Conservation (phyloP, 148 eudicot genomes). For the Amaranthus palmeri region DNA sequence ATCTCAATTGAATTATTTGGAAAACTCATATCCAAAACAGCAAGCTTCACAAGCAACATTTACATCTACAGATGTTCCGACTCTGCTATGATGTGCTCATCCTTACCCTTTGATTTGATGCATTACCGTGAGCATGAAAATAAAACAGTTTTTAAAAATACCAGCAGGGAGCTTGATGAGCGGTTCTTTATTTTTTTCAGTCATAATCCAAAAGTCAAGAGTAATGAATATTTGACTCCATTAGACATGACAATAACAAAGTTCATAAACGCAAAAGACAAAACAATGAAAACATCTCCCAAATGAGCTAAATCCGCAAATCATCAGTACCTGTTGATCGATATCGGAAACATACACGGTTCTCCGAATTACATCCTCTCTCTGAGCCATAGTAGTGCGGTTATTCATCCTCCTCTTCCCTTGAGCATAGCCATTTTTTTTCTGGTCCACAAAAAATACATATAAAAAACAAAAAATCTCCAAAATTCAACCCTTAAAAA, state of each 20-base stretch:
- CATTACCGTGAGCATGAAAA: no score
- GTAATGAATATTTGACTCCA: not conserved
- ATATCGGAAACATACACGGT: constrained; percentile 97
- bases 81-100: not conserved
- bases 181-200: not conserved
- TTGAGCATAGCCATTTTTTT: constrained; percentile 42
- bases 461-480: not conserved
- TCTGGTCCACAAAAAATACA: constrained; percentile 31
- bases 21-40: constrained; percentile 12
- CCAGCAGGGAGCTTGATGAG: not conserved
- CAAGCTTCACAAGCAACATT: not conserved
- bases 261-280: not conserved
- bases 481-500: not conserved
- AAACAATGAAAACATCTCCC: not conserved
- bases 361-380: constrained; percentile 77
- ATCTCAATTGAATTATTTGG: not conserved
- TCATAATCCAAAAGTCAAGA: not conserved
- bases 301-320: not conserved
- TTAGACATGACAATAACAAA: not conserved
- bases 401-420: constrained; percentile 73
- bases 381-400: constrained; percentile 79
- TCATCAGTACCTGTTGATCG: constrained; percentile 73
- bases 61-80: not conserved
- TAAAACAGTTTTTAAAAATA: no score
- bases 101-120: no score